phyloP scores from a whole-genome alignment of 768 basidiomycete genomes.

The Steccherinum ochraceum region DNA sequence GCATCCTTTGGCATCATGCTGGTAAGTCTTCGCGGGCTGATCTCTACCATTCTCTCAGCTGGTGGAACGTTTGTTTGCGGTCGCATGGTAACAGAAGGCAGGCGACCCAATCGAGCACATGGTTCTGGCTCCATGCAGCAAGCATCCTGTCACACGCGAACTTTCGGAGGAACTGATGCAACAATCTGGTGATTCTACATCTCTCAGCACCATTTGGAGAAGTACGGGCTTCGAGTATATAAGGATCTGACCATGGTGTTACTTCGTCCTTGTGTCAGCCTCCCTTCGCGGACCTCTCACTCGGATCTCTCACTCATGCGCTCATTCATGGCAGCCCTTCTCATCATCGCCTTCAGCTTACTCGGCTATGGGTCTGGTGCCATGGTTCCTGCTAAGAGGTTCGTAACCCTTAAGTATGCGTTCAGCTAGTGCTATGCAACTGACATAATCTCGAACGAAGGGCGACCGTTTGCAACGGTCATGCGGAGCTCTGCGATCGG shows the following conservation, averaged over 20 bases:
- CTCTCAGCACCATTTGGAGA: neutral
- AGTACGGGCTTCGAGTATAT: neutral
- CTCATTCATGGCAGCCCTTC: neutral
- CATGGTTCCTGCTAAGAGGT: neutral
- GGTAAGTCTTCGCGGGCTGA: no score
- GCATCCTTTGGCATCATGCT: no score
- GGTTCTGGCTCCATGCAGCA: no score
- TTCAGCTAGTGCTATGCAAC: neutral
- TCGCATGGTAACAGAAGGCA: neutral
- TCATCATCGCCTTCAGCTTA: neutral
- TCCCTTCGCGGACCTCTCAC: neutral
- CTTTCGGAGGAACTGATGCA: neutral
- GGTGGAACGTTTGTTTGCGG: neutral
- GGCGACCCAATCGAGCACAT: neutral
- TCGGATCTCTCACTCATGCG: neutral
- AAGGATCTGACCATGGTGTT: neutral
- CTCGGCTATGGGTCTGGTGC: neutral
- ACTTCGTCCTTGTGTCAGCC: neutral
- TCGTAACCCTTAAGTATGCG: neutral
- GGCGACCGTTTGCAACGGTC: constrained; percentile 52
- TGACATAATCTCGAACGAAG: no score
- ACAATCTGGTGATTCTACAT: neutral
- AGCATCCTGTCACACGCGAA: neutral
- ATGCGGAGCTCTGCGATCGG: constrained; percentile 52
- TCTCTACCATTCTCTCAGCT: no score